phyloP scores from a whole-genome alignment of 2,329 filamentous ascomycete species.

The Fusarium sp. region DNA sequence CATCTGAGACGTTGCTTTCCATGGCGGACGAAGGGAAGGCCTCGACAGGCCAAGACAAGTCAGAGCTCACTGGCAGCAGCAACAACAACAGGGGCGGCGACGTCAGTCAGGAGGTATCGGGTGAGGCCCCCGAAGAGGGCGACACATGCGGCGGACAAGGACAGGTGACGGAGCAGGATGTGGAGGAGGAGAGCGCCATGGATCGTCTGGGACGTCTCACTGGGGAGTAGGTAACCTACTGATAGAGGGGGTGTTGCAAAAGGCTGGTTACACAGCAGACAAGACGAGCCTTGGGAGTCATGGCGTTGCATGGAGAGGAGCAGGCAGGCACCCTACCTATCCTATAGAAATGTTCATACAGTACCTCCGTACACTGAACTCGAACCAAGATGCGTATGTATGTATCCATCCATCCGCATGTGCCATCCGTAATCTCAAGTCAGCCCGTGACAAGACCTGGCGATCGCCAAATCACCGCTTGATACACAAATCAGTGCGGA shows the following conservation, averaged over 20 bases:
- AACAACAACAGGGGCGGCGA: not conserved
- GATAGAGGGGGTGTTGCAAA: not conserved
- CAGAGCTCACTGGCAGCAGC: not conserved
- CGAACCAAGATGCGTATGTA: not conserved
- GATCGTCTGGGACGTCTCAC: slow-evolving; percentile 36
- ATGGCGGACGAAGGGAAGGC: slow-evolving; percentile 3
- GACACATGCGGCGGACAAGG: not conserved
- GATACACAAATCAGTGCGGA: slow-evolving; percentile 82
- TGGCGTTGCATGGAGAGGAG: not conserved
- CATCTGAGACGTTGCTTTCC: not conserved
- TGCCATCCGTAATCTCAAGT: slow-evolving; percentile 5
- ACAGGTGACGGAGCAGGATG: not conserved
- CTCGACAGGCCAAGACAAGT: not conserved
- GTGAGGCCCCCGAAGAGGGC: not conserved
- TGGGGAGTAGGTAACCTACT: slow-evolving; percentile 2
- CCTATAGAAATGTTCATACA: not conserved
- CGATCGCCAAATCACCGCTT: slow-evolving; percentile 51
- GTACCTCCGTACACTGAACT: not conserved
- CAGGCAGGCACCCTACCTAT: not conserved
- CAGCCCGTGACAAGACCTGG: not conserved
- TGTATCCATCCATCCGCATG: not conserved
- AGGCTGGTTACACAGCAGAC: not conserved
- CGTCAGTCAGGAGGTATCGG: not conserved
- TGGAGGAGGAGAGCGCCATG: slow-evolving; percentile 28
- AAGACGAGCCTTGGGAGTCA: not conserved